These are phyloP conservation scores for Vigna reflexopilosa DNA, from an alignment of 306 rosid genomes.

Conservation along the genomic window DNA sequence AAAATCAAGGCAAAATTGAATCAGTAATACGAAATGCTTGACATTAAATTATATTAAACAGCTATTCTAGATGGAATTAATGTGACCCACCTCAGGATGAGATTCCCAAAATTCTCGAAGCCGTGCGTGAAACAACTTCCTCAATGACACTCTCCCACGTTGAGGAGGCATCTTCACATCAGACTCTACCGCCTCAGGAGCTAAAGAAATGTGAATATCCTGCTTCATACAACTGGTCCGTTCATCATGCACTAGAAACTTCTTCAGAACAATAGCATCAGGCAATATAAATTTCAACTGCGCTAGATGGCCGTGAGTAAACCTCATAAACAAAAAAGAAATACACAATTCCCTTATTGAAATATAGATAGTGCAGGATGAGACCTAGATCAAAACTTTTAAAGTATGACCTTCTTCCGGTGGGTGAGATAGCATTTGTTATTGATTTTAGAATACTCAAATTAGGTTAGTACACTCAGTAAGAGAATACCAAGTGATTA, in stretches of 20 bases:
- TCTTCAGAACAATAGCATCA: conserved; percentile 68
- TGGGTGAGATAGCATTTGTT: too few species aligned
- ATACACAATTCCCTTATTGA: neutral
- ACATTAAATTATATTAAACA: neutral
- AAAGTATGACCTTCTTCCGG: too few species aligned
- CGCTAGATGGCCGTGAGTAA: conserved; percentile 71
- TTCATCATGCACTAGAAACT: conserved; percentile 57
- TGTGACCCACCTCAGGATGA: conserved; percentile 64
- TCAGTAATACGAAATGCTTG: conserved; percentile 2
- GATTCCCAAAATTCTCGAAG: conserved; percentile 60
- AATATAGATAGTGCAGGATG: too few species aligned
- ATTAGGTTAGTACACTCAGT: too few species aligned
- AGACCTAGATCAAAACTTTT: too few species aligned
- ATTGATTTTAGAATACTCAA: too few species aligned
- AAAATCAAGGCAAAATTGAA: neutral
- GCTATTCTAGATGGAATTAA: neutral
- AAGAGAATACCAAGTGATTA: too few species aligned
- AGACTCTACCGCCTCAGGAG: conserved; percentile 46
- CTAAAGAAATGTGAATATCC: conserved; percentile 67
- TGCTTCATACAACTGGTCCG: conserved; percentile 71
- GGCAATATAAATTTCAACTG: conserved; percentile 76
- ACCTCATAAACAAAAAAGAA: conserved; percentile 65
- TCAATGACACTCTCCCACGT: conserved; percentile 47
- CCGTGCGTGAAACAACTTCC: conserved; percentile 55
- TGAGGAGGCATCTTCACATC: conserved; percentile 44